Evolutionary conservation across 1,284 basidiomycete species (phyloP).

Genomic region (Vanrija humicola): DNA sequence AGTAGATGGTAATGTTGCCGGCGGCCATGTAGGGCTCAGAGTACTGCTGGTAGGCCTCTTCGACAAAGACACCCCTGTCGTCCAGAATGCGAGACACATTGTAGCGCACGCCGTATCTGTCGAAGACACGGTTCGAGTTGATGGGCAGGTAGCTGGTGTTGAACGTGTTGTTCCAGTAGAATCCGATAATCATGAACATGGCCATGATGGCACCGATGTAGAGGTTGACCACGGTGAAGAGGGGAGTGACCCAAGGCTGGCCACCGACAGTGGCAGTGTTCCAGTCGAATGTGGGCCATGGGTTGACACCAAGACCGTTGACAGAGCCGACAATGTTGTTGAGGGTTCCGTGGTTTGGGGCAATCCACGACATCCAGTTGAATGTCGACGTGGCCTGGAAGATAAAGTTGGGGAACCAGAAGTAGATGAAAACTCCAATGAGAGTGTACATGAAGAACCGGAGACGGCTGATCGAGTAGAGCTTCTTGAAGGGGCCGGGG

Average conservation of each 20-base stretch:
- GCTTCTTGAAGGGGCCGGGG: slow-evolving; percentile 39
- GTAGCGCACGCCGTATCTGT: slow-evolving; percentile 53
- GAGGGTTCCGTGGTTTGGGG: slow-evolving; percentile 43
- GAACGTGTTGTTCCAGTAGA: slow-evolving; percentile 24
- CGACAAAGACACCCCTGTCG: slow-evolving; percentile 9
- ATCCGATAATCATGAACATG: slow-evolving; percentile 22
- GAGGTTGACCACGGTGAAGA: slow-evolving; percentile 32
- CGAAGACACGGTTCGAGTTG: slow-evolving; percentile 27
- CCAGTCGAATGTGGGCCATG: slow-evolving; percentile 44
- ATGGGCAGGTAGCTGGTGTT: slow-evolving; percentile 37
- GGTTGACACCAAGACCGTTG: slow-evolving; percentile 37
- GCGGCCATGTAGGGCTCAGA: slow-evolving; percentile 26
- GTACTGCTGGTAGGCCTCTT: slow-evolving; percentile 26
- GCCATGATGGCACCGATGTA: slow-evolving; percentile 22
- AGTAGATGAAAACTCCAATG: slow-evolving; percentile 43
- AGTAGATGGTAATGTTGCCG: slow-evolving; percentile 23
- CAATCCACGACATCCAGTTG: slow-evolving; percentile 62
- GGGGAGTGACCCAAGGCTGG: slow-evolving; percentile 6
- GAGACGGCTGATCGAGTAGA: slow-evolving; percentile 44
- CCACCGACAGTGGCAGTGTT: slow-evolving; percentile 15
- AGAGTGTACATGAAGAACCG: slow-evolving; percentile 44
- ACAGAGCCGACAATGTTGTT: slow-evolving; percentile 24
- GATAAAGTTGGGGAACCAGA: slow-evolving; percentile 49
- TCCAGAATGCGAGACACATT: slow-evolving; percentile 20
- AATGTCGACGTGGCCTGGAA: slow-evolving; percentile 54